A percentile compares a stretch with the other conserved stretches of the same genome.
phyloP scores from a whole-genome alignment of 1,284 basidiomycete species.

The Cystobasidium sp. region DNA sequence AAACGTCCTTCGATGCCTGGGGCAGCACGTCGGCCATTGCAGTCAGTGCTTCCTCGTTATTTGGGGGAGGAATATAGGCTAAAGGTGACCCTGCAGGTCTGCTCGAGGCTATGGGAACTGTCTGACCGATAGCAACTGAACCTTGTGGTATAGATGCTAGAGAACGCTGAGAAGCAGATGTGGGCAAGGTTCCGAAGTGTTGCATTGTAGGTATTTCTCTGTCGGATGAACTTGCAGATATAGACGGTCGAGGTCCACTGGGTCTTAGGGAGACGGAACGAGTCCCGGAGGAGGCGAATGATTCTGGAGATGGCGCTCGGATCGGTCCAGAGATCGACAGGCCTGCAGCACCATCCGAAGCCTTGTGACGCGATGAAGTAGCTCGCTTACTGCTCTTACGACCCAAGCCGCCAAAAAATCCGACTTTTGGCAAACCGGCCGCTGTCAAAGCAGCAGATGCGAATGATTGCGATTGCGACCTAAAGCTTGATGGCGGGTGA shows the following conservation, averaged over 20 bases:
- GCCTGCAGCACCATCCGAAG: not conserved
- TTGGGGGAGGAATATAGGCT: not conserved
- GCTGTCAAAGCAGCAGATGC: constrained; percentile 33
- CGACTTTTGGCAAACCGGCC: constrained; percentile 35
- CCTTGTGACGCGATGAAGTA: constrained; percentile 4
- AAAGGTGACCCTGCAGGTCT: not conserved
- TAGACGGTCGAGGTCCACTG: constrained; percentile 29
- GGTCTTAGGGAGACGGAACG: constrained; percentile 13
- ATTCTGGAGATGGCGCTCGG: constrained; percentile 16
- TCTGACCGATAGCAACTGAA: not conserved
- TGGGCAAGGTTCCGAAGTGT: constrained; percentile 28
- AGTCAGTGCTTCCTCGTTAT: constrained; percentile 20
- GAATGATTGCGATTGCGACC: constrained; percentile 13
- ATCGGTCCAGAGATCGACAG: constrained; percentile 36
- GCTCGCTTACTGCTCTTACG: constrained; percentile 35
- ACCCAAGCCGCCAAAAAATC: constrained; percentile 37
- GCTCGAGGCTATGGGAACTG: not conserved
- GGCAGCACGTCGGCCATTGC: constrained; percentile 46
- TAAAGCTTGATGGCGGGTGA: constrained; percentile 13
- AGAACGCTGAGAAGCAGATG: constrained; percentile 2
- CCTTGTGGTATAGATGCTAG: constrained; percentile 10
- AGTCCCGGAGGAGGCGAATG: not conserved
- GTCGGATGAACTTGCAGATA: constrained; percentile 21
- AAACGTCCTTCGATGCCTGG: constrained; percentile 39
- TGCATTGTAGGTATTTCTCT: not conserved